Evolutionary conservation across 129 eudicot species (phyloP).

Genomic region (Saposhnikovia divaricata): DNA sequence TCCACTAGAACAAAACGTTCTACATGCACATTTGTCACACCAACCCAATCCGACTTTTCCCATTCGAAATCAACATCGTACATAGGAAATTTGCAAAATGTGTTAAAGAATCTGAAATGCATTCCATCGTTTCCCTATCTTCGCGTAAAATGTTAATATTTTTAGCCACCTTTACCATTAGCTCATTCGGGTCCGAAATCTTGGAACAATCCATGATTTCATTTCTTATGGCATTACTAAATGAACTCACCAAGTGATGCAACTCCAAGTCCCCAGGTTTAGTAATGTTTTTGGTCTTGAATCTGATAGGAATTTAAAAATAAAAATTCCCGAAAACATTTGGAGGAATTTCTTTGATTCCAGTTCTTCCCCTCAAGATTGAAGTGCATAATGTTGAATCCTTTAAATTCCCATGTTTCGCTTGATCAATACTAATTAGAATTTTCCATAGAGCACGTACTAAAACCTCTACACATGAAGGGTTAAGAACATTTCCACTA

Average conservation of each 20-base stretch:
- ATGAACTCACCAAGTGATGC: conserved; percentile 1
- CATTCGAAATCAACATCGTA: conserved; percentile 25
- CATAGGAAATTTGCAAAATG: conserved; percentile 10
- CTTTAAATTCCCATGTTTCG: background rate
- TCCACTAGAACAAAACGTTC: conserved; percentile 3
- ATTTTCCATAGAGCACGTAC: background rate
- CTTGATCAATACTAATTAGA: background rate
- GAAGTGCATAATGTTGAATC: background rate
- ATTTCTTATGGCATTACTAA: background rate
- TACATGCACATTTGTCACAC: background rate
- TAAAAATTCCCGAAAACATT: background rate
- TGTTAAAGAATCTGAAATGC: background rate
- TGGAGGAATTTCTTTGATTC: background rate
- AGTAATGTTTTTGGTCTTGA: background rate
- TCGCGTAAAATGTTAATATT: background rate
- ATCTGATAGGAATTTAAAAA: background rate
- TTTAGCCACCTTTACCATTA: too few relatives aligned
- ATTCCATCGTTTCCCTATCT: background rate
- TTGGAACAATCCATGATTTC: background rate
- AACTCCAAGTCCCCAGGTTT: background rate
- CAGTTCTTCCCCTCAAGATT: conserved; percentile 5
- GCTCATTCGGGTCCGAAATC: background rate
- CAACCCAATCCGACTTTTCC: conserved; percentile 19
- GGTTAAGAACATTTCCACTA: background rate
- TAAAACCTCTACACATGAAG: background rate